A percentile compares a stretch with the other conserved stretches of the same genome.
Conservation (phyloP, 1,284 basidiomycete genomes). For the Cutaneotrichosporon dermatis region DNA sequence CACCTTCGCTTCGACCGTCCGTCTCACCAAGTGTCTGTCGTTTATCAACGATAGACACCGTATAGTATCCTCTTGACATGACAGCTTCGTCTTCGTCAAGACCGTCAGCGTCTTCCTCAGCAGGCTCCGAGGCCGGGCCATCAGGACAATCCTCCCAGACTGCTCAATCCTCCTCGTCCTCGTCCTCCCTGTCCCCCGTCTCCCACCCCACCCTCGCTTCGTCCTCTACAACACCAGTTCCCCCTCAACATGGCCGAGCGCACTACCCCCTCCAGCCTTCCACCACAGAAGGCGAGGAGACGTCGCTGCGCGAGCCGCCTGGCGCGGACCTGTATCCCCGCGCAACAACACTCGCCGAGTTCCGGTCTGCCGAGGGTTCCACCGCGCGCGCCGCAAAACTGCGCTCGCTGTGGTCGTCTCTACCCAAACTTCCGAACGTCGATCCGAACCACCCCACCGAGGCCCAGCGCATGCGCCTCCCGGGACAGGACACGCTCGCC, state of each 20-base stretch:
- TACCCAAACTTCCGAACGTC: slow-evolving; percentile 39
- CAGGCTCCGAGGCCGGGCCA: too few relatives aligned
- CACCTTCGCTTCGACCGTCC: too few relatives aligned
- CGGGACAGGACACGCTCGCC: slow-evolving; percentile 45
- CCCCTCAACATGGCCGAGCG: slow-evolving; percentile 8
- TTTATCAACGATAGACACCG: too few relatives aligned
- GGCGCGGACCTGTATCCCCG: slow-evolving; percentile 10
- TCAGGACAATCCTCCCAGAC: too few relatives aligned
- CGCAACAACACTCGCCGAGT: slow-evolving; percentile 37
- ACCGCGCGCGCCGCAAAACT: slow-evolving; percentile 40
- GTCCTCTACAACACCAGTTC: neutral
- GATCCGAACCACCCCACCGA: slow-evolving; percentile 30
- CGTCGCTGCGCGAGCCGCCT: slow-evolving; percentile 16
- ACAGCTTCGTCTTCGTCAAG: too few relatives aligned
- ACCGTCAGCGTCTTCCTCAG: too few relatives aligned
- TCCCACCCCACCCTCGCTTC: neutral
- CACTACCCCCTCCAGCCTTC: slow-evolving; percentile 9
- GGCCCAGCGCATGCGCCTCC: slow-evolving; percentile 41
- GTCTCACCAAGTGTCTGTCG: too few relatives aligned
- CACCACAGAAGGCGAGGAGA: neutral
- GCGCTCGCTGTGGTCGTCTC: slow-evolving; percentile 43
- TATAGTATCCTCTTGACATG: too few relatives aligned
- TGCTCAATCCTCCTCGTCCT: too few relatives aligned
- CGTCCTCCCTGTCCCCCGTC: neutral
- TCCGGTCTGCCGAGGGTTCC: slow-evolving; percentile 43